Percentiles rank a stretch among this genome's conserved stretches.
Evolutionary conservation across 768 basidiomycete species (phyloP).

Genomic region (Termitomyces titanicus): DNA sequence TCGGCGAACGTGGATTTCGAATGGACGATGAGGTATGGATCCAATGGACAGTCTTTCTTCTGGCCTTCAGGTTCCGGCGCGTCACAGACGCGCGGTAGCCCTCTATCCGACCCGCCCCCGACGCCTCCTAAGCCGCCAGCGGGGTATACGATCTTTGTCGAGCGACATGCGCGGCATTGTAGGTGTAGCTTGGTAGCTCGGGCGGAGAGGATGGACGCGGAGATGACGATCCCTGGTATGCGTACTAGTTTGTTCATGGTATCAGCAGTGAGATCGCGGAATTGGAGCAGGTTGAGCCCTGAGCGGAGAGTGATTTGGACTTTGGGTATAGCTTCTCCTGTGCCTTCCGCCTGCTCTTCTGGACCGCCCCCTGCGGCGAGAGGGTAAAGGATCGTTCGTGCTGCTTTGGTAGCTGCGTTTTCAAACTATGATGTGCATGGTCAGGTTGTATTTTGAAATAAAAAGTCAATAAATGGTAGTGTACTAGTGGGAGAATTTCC

Average conservation of each 20-base stretch:
- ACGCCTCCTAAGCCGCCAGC: conserved; percentile 78
- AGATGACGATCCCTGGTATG: conserved; percentile 97
- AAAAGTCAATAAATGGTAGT: conserved; percentile 23
- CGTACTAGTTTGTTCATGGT: conserved; percentile 96
- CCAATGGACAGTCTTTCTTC: conserved; percentile 91
- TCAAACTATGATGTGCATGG: conserved; percentile 68
- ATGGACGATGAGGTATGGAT: conserved; percentile 95
- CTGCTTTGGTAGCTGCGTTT: conserved; percentile 82
- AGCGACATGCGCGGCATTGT: conserved; percentile 89
- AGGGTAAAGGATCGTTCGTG: conserved; percentile 81
- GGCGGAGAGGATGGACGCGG: conserved; percentile 89
- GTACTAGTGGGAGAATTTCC: conserved; percentile 83
- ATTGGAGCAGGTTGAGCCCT: conserved; percentile 90
- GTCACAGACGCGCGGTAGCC: conserved; percentile 85
- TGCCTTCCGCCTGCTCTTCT: conserved; percentile 36
- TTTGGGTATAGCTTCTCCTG: conserved; percentile 46
- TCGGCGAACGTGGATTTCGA: conserved; percentile 93
- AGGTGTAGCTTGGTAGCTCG: conserved; percentile 90
- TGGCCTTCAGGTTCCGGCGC: conserved; percentile 77
- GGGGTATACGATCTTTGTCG: conserved; percentile 75
- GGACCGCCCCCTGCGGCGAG: conserved; percentile 55
- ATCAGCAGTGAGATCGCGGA: conserved; percentile 90
- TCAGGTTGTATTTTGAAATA: neutral
- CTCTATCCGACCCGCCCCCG: conserved; percentile 82
- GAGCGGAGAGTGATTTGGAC: conserved; percentile 87